These are phyloP conservation scores for Andrographis paniculata DNA, from an alignment of 305 asterid genomes.

Conservation along the genomic window DNA sequence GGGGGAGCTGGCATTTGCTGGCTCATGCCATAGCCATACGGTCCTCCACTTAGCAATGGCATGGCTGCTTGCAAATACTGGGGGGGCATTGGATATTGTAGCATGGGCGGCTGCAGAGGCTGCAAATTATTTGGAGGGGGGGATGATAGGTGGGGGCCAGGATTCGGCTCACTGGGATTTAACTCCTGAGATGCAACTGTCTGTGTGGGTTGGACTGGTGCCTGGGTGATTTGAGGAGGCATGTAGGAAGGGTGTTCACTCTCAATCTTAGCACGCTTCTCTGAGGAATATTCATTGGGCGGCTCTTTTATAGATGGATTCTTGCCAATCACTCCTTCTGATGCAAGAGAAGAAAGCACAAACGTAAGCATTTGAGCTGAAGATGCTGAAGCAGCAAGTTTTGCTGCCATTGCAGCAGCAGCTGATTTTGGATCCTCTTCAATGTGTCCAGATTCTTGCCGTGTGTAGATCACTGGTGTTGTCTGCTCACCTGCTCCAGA, in stretches of 20 bases:
- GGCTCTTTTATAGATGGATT: constrained; percentile 29
- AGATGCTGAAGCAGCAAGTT: constrained; percentile 75
- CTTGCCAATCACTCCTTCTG: constrained; percentile 72
- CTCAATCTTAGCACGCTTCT: constrained; percentile 63
- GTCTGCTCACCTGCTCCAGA: constrained; percentile 39
- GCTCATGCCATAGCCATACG: constrained; percentile 38
- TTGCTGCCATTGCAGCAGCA: constrained; percentile 88
- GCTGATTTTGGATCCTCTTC: constrained; percentile 62
- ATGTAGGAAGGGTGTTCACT: constrained; percentile 32
- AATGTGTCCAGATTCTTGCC: constrained; percentile 33
- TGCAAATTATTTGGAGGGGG: constrained; percentile 57
- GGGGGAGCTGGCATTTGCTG: constrained; percentile 32
- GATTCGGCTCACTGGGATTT: constrained; percentile 33
- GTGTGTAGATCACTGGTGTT: constrained; percentile 49
- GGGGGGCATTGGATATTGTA: constrained; percentile 57
- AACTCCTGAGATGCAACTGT: constrained; percentile 29
- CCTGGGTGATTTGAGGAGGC: constrained; percentile 38
- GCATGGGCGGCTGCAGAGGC: constrained; percentile 67
- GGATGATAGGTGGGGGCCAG: too few species aligned
- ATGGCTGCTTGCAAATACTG: constrained; percentile 52
- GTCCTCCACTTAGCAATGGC: constrained; percentile 22
- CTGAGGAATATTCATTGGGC: constrained; percentile 41
- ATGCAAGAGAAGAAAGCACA: constrained; percentile 75
- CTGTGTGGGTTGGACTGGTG: constrained; percentile 22
- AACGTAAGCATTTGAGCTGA: constrained; percentile 82